A percentile compares a stretch with the other conserved stretches of the same genome.
Evolutionary conservation across 495 filamentous ascomycete species (phyloP).

Genomic region (Neurospora africana): DNA sequence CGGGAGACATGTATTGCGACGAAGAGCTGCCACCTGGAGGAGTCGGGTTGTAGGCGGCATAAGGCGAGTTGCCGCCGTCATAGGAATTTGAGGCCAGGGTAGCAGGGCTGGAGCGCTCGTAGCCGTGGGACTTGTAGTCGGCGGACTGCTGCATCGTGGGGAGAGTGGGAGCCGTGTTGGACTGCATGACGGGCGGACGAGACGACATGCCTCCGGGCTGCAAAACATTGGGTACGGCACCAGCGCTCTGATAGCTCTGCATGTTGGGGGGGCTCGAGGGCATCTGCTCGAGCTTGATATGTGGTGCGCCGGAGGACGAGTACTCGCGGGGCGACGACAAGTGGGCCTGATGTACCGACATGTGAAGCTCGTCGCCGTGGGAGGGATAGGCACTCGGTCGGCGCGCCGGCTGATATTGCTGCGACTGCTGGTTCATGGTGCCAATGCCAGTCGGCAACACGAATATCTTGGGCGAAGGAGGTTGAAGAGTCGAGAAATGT

Average conservation of each 20-base stretch:
- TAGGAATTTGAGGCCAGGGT: conserved; percentile 28
- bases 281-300: conserved; percentile 23
- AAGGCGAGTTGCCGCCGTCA: conserved; percentile 44
- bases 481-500: neutral
- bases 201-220: conserved; percentile 47
- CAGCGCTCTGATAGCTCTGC: conserved; percentile 43
- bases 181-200: conserved; percentile 54
- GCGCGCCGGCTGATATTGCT: conserved; percentile 34
- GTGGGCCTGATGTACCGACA: conserved; percentile 40
- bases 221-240: conserved; percentile 56
- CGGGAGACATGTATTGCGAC: conserved; percentile 58
- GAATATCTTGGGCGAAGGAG: neutral
- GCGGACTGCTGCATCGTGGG: conserved; percentile 61
- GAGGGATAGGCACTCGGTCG: conserved; percentile 33
- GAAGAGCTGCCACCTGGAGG: conserved; percentile 47
- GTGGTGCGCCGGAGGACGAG: conserved; percentile 35
- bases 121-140: conserved; percentile 50
- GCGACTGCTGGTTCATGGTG: conserved; percentile 43
- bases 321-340: conserved; percentile 42
- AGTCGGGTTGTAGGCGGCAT: conserved; percentile 56
- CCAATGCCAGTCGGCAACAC: neutral
- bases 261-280: conserved; percentile 33
- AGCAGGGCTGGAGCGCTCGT: conserved; percentile 78
- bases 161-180: conserved; percentile 60
- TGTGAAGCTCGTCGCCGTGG: conserved; percentile 65